phyloP scores from a whole-genome alignment of 23 red algal genomes.

The Agarophyton chilense region DNA sequence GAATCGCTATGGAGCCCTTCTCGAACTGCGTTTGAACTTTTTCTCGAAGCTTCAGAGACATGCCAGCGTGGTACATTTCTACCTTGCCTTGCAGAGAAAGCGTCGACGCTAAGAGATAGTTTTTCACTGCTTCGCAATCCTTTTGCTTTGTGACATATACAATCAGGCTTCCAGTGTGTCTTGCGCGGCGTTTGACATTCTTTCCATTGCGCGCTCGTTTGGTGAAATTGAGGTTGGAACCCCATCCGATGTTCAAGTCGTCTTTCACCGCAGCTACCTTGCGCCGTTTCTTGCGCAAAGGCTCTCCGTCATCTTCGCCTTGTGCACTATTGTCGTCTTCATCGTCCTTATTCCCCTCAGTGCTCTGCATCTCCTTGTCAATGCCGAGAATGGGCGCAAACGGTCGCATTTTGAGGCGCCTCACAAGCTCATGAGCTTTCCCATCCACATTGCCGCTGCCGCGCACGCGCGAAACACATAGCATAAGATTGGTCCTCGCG shows the following conservation, averaged over 20 bases:
- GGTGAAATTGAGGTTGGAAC: slow-evolving; percentile 13
- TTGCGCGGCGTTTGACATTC: not conserved
- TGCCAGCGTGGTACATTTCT: slow-evolving; percentile 79
- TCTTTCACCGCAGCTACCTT: not conserved
- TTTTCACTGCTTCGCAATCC: slow-evolving; percentile 39
- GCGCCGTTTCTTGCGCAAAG: not conserved
- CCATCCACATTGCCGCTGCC: not conserved
- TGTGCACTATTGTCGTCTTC: not conserved
- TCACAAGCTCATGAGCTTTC: slow-evolving; percentile 44
- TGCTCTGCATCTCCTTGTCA: not conserved
- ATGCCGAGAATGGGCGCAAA: slow-evolving; percentile 29
- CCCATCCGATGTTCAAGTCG: slow-evolving; percentile 11
- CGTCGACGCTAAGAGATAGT: slow-evolving; percentile 11
- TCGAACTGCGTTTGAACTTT: slow-evolving; percentile 61
- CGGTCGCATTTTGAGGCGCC: slow-evolving; percentile 22
- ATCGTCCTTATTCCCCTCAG: not conserved
- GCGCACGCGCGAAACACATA: slow-evolving; percentile 18
- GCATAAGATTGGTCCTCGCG: slow-evolving; percentile 44
- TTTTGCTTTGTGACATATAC: slow-evolving; percentile 46
- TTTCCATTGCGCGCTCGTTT: not conserved
- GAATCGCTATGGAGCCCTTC: slow-evolving; percentile 40
- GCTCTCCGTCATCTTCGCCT: not conserved
- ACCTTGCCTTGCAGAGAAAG: slow-evolving; percentile 23
- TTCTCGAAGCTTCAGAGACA: slow-evolving; percentile 25
- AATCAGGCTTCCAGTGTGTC: slow-evolving; percentile 19